These are phyloP conservation scores for Rubia balearica DNA, from an alignment of 305 asterid genomes.

Conservation along the genomic window DNA sequence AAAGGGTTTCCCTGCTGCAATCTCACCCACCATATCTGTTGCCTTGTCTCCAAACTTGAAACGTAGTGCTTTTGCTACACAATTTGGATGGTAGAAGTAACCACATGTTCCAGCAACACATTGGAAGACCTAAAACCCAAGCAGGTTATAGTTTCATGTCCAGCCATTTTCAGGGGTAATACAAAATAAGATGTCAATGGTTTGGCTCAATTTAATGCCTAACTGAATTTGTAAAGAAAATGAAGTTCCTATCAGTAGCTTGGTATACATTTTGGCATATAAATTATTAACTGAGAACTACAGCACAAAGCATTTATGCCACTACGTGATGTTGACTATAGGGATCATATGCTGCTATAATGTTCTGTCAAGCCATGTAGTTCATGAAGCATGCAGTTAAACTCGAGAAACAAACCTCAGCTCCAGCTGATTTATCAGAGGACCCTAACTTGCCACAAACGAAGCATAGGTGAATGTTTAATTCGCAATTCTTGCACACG, in stretches of 20 bases:
- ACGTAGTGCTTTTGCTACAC: slow-evolving; percentile 19
- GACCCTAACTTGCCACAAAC: slow-evolving; percentile 83
- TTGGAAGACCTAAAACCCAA: slow-evolving; percentile 21
- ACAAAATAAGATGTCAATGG: not conserved
- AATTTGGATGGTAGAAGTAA: slow-evolving; percentile 23
- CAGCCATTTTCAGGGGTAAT: not conserved
- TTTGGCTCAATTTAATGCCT: not conserved
- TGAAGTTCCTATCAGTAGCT: not conserved
- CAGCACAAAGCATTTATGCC: not conserved
- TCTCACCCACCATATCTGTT: slow-evolving; percentile 10
- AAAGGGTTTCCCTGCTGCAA: slow-evolving; percentile 21
- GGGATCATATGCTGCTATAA: not conserved
- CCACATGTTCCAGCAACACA: slow-evolving; percentile 22
- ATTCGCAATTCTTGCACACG: slow-evolving; percentile 60
- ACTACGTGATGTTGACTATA: not conserved
- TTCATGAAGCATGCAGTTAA: not conserved
- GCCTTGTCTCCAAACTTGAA: slow-evolving; percentile 13
- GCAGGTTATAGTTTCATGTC: not conserved
- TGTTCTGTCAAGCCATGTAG: too few relatives aligned
- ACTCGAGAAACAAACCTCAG: slow-evolving; percentile 46
- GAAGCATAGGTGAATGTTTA: slow-evolving; percentile 73
- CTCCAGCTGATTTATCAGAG: slow-evolving; percentile 66
- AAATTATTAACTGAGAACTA: not conserved
- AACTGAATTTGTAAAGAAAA: not conserved
- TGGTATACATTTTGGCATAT: not conserved